Evolutionary conservation across 106 monocot genomes (phyloP).

Genomic region (Amphibolis antarctica): DNA sequence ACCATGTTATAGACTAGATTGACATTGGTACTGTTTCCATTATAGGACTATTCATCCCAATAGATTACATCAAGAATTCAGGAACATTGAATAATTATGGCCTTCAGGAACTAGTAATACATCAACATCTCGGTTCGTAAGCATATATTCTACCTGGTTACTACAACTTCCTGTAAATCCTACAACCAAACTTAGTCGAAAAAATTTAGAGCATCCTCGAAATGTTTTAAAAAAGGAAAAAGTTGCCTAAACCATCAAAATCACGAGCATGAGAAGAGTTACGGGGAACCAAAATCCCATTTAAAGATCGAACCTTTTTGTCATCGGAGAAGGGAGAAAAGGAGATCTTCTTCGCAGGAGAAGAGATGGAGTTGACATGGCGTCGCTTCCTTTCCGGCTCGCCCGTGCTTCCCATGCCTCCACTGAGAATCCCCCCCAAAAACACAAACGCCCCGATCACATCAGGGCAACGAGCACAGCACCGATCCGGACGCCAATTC

Average conservation of each 20-base stretch:
- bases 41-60: too few species aligned
- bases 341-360: conserved; percentile 42
- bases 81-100: too few species aligned
- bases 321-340: conserved; percentile 38
- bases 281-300: not conserved
- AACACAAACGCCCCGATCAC: not conserved
- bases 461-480: too few species aligned
- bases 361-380: conserved; percentile 37
- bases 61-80: too few species aligned
- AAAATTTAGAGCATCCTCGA: not conserved
- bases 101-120: too few species aligned
- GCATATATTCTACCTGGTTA: too few species aligned
- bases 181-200: too few species aligned
- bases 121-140: too few species aligned
- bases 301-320: conserved; percentile 45
- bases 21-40: too few species aligned
- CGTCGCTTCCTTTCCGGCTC: conserved; percentile 56
- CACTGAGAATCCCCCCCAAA: not conserved
- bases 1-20: too few species aligned
- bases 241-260: not conserved
- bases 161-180: too few species aligned
- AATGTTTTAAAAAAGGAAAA: not conserved
- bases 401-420: conserved; percentile 50
- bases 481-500: too few species aligned
- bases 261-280: not conserved